phyloP scores from a whole-genome alignment of 1,284 basidiomycete genomes.

The Fomitopsis pinicola region DNA sequence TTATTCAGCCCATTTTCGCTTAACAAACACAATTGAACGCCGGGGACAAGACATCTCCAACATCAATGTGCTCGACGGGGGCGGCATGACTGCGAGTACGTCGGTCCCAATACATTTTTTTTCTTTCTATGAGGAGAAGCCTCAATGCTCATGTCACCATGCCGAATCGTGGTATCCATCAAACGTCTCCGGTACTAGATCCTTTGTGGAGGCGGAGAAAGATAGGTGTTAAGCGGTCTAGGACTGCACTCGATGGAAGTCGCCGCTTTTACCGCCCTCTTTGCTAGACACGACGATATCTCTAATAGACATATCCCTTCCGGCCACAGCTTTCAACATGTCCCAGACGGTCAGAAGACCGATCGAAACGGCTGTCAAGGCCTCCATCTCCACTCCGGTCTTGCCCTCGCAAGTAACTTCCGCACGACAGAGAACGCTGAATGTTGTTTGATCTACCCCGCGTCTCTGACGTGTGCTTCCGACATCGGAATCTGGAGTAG shows the following conservation, averaged over 20 bases:
- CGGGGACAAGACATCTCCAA: no score
- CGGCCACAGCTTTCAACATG: constrained; percentile 87
- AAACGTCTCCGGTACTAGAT: background rate
- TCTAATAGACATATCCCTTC: constrained; percentile 76
- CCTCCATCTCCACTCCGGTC: constrained; percentile 94
- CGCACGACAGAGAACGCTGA: constrained; percentile 61
- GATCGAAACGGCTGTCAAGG: constrained; percentile 79
- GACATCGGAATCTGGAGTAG: constrained; percentile 15
- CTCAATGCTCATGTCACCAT: background rate
- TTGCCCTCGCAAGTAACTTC: constrained; percentile 73
- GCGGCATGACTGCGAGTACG: no score
- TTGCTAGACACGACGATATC: constrained; percentile 68
- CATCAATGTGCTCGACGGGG: no score
- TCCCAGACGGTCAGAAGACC: constrained; percentile 86
- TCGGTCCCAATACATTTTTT: background rate
- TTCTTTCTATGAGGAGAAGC: background rate
- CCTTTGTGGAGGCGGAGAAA: background rate
- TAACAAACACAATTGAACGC: no score
- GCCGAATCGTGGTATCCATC: background rate
- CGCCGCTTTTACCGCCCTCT: constrained; percentile 72
- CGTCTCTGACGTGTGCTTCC: constrained; percentile 9
- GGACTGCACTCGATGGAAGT: constrained; percentile 36
- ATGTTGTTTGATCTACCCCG: constrained; percentile 12
- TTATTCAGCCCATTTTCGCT: no score
- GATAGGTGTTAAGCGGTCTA: background rate